Evolutionary conservation across 2,329 filamentous ascomycete genomes (phyloP), one percentile per base, ranked within the genome.

Genomic region (Aspergillus amoenus): DNA sequence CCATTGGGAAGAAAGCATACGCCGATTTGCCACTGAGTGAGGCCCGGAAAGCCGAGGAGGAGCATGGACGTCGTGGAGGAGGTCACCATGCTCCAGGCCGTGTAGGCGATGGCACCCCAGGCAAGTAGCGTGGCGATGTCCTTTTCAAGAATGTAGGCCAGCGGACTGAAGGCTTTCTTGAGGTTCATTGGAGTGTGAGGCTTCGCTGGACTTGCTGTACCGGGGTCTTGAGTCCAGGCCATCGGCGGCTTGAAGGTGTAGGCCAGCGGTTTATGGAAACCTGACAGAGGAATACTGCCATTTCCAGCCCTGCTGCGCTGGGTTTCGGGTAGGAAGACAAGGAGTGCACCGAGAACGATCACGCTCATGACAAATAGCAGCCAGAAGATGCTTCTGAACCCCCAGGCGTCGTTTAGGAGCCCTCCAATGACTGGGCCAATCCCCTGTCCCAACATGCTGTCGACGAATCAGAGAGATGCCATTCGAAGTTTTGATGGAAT

Each of bases 1-100:
- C 68, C 76, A 56, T 77, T 78, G 5, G 75, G 72, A 7, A 79
- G 62, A 58, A 78, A 79, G 7, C 67, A 71, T 2, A 79, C 60
- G 3, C 78, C 78, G 24, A 79, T 63, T 54, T 76, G 60, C 17
- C 77, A 54, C 4, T 73, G 68, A 37, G 69, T 76, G 46, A 81
- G 68, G 40, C 27, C 53, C 5, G 57, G 54, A 8, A 63, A 45
- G 6, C 67, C 55, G 49, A 78, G 80, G 7, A 63, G 66, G 0
- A 67, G 60, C 59, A 76, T 67, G 53, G 81, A 66, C 0, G 76
- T 73, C 1, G 78, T 81, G 12, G 70, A 77, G 2, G 78, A 75
- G 2, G 76, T 79, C 5, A 81, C 73, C 78, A 81, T 81, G 21
- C 72, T 78, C 78, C 78, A 81, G 12, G 79, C 71, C 0, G 78